phyloP scores from a whole-genome alignment of 441 rosid genomes.

The Syzygium malaccense region DNA sequence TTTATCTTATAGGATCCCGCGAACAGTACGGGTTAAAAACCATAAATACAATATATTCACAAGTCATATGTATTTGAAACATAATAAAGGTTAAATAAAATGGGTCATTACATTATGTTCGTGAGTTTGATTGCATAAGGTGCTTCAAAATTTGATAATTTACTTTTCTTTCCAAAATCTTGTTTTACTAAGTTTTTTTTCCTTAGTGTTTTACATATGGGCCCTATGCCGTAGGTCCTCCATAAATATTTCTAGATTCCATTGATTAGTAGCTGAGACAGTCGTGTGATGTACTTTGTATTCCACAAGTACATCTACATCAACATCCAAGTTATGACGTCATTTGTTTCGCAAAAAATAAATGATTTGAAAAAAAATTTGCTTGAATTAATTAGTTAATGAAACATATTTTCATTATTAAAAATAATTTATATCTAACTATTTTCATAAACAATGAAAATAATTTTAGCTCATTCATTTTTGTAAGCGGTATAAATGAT shows the following conservation, averaged over 20 bases:
- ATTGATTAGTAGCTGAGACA: neutral
- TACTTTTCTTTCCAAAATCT: neutral
- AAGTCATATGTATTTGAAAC: neutral
- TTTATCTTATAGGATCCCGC: neutral
- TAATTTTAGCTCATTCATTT: neutral
- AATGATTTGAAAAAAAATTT: neutral
- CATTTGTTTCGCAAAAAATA: neutral
- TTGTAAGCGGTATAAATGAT: rapidly evolving
- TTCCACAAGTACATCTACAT: neutral
- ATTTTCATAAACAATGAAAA: neutral
- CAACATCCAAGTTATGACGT: neutral
- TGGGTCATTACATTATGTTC: neutral
- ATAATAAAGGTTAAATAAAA: neutral
- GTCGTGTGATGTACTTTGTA: neutral
- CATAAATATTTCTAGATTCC: neutral
- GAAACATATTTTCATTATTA: too few relatives aligned
- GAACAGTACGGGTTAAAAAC: neutral
- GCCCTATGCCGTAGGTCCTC: neutral
- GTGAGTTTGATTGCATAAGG: neutral
- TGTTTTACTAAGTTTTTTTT: neutral
- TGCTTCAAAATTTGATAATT: neutral
- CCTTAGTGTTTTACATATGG: neutral
- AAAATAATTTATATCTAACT: too few relatives aligned
- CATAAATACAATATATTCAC: neutral
- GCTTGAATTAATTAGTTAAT: neutral